These are phyloP conservation scores for Coemansia sp. DNA, from an alignment of 192 early-diverging fungal genomes.

Conservation along the genomic window DNA sequence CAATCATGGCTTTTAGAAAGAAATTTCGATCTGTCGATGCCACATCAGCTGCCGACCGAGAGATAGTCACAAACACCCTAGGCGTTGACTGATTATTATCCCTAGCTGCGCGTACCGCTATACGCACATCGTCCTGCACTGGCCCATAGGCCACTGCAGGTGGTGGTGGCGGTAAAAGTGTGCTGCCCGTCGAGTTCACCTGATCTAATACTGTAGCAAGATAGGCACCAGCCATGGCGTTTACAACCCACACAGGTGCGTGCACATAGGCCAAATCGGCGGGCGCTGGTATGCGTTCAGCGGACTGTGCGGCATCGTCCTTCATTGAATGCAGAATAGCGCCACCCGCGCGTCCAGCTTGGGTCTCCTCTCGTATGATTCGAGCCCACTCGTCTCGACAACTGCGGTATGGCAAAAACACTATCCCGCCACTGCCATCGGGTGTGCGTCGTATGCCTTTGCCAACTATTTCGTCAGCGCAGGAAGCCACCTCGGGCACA, in stretches of 20 bases:
- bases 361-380: conserved; percentile 26
- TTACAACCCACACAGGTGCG: conserved; percentile 47
- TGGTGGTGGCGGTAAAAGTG: conserved; percentile 11
- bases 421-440: conserved; percentile 23
- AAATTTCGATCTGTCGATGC: conserved; percentile 44
- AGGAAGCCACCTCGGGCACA: conserved; percentile 18
- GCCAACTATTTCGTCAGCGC: conserved; percentile 32
- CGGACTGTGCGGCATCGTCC: conserved; percentile 45
- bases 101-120: conserved; percentile 10
- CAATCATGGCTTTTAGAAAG: conserved; percentile 51
- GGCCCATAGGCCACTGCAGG: conserved; percentile 17
- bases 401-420: conserved; percentile 36
- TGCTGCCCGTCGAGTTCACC: neutral
- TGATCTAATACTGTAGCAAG: conserved; percentile 13
- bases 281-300: conserved; percentile 12
- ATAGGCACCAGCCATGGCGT: conserved; percentile 32
- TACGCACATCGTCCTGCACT: conserved; percentile 13
- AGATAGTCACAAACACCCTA: conserved; percentile 29
- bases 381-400: conserved; percentile 34
- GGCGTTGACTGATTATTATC: neutral
- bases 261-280: conserved; percentile 19
- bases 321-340: conserved; percentile 44
- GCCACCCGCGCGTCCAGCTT: conserved; percentile 19
- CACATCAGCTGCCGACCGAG: conserved; percentile 32
- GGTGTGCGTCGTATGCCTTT: neutral